phyloP scores from a whole-genome alignment of 768 basidiomycete genomes.

The Podaxis carcinomalis region DNA sequence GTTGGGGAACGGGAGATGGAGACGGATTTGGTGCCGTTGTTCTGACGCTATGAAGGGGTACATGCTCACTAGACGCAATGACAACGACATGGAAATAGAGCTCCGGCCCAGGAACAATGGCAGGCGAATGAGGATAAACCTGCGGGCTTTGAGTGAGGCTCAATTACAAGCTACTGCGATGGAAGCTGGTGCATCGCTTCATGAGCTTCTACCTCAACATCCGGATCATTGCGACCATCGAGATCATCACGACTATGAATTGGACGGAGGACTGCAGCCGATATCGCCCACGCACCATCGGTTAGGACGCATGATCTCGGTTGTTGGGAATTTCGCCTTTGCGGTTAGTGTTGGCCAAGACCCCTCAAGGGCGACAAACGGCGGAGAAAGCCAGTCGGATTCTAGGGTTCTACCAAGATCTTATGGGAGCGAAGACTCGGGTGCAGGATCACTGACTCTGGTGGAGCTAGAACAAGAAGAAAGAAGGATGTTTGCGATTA shows the following conservation, averaged over 20 bases:
- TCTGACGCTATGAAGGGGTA: background rate
- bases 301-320: slow-evolving; percentile 50
- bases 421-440: slow-evolving; percentile 13
- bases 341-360: slow-evolving; percentile 24
- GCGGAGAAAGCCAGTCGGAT: slow-evolving; percentile 7
- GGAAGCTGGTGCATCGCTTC: slow-evolving; percentile 63
- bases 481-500: slow-evolving; percentile 49
- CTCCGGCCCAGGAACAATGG: slow-evolving; percentile 23
- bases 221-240: slow-evolving; percentile 21
- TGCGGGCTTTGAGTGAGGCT: slow-evolving; percentile 49
- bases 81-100: background rate
- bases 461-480: slow-evolving; percentile 31
- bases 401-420: background rate
- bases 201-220: slow-evolving; percentile 41
- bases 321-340: slow-evolving; percentile 50
- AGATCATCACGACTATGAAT: slow-evolving; percentile 1
- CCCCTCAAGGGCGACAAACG: background rate
- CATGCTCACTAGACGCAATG: background rate
- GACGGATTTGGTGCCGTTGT: background rate
- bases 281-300: slow-evolving; percentile 50
- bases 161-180: slow-evolving; percentile 61
- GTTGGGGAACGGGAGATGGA: background rate
- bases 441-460: slow-evolving; percentile 16
- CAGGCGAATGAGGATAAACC: slow-evolving; percentile 55
- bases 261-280: background rate